Percentiles rank a stretch among this genome's conserved stretches.
Conservation (phyloP, 768 basidiomycete species). For the Boletales sp. region DNA sequence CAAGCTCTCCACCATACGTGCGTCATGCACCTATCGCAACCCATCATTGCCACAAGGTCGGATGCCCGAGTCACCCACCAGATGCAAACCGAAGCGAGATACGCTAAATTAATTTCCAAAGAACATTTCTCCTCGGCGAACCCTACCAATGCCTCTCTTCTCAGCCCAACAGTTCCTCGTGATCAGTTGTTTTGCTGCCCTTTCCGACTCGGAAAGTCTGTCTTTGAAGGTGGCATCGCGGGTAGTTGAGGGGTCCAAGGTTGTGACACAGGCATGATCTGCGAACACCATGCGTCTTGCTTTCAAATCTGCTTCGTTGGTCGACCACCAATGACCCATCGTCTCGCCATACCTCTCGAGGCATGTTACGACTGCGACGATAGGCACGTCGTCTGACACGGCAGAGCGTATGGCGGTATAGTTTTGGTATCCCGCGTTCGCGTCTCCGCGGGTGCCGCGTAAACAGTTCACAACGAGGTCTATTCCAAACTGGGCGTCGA, state of each 20-base stretch:
- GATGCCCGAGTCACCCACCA: not conserved
- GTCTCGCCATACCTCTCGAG: constrained; percentile 28
- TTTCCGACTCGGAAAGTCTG: constrained; percentile 22
- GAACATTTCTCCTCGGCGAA: constrained; percentile 24
- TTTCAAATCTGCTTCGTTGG: constrained; percentile 33
- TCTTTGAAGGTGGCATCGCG: constrained; percentile 20
- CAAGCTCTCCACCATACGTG: constrained; percentile 5
- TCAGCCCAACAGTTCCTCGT: constrained; percentile 27
- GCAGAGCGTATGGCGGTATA: constrained; percentile 25
- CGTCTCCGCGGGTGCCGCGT: constrained; percentile 26
- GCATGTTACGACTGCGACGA: constrained; percentile 29
- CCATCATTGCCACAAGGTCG: not conserved
- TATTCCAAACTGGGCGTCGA: constrained; percentile 25
- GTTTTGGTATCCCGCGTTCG: constrained; percentile 27
- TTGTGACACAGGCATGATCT: constrained; percentile 40
- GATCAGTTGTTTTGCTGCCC: constrained; percentile 19
- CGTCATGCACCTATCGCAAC: not conserved
- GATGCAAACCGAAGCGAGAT: constrained; percentile 13
- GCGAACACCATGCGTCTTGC: constrained; percentile 33
- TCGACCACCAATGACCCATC: constrained; percentile 40
- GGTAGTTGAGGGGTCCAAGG: constrained; percentile 19
- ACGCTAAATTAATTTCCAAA: constrained; percentile 25
- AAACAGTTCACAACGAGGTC: constrained; percentile 28
- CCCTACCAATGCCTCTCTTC: constrained; percentile 18
- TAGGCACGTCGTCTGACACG: constrained; percentile 29